Evolutionary conservation across 2,329 filamentous ascomycete genomes (phyloP).

Genomic region (Botrytis elliptica): DNA sequence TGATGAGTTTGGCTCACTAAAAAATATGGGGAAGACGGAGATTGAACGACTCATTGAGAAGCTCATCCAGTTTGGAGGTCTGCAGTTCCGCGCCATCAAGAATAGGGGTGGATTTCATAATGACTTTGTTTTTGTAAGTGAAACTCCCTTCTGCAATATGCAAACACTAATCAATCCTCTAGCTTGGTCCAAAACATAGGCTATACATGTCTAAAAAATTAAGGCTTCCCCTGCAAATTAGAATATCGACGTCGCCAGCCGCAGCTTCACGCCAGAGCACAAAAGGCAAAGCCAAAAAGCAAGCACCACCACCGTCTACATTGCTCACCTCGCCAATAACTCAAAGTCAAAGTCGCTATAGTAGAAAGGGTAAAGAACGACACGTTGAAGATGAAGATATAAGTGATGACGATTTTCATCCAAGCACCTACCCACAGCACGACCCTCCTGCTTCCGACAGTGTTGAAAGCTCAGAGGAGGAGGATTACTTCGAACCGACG

Average conservation of each 20-base stretch:
- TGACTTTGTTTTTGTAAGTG: constrained; percentile 67
- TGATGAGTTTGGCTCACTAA: constrained; percentile 66
- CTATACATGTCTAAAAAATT: constrained; percentile 34
- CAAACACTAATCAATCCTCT: constrained; percentile 34
- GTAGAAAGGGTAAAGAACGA: constrained; percentile 39
- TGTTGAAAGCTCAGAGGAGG: constrained; percentile 39
- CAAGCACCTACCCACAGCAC: constrained; percentile 41
- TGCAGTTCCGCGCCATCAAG: constrained; percentile 68
- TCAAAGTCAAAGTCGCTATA: constrained; percentile 14
- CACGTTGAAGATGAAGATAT: constrained; percentile 17
- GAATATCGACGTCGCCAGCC: constrained; percentile 32
- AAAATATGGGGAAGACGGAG: constrained; percentile 69
- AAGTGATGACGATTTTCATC: constrained; percentile 13
- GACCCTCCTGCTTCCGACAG: constrained; percentile 50
- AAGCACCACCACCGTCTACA: constrained; percentile 52
- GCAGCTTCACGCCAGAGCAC: constrained; percentile 40
- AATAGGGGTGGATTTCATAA: constrained; percentile 65
- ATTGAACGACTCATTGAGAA: constrained; percentile 74
- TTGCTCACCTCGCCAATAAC: constrained; percentile 52
- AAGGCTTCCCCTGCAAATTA: constrained; percentile 35
- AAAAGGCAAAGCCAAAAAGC: constrained; percentile 23
- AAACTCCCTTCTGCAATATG: background rate
- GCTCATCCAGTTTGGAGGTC: constrained; percentile 69
- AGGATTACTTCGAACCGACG: constrained; percentile 37
- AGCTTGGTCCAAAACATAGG: constrained; percentile 37